Evolutionary conservation across 2,329 filamentous ascomycete species (phyloP), one percentile per base, ranked within the genome.

Genomic region (Alternaria sp.): DNA sequence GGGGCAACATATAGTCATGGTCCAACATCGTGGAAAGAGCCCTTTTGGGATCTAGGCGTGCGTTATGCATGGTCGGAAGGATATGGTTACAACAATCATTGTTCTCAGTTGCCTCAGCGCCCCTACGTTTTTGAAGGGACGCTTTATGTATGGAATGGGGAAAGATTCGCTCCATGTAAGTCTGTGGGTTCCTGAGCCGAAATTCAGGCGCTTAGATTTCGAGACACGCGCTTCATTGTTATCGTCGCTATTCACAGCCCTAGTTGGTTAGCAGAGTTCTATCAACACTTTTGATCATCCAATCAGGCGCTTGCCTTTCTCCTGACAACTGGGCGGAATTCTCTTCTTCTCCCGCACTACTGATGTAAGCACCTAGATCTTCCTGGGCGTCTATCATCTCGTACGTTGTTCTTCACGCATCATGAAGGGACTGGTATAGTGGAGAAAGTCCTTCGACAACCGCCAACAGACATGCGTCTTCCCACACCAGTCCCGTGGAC

Each of bases 21-120:
- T 11, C 28, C n/a, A 14, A 7, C 3, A 23, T 11, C 7, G 8
- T 11, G 13, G 8, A 8, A 3, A 9, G 11, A n/a, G 28, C 10
- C 49, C 8, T 53, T 29, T 41, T 53, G 41, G 49, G 13, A 34
- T 26, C 6, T 23, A 10, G 54, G 41, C 13, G 21, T 41, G 11
- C 49, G 36, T 8, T 48, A 41, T 36, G 21, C n/a, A 13, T 40
- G 7, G 24, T 17, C 21, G 24, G 34, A 51, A 10, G 14, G 39
- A 29, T 13, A n/a, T 3, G 34, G 2, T 14, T 45, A 31, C 29
- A 37, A n/a, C 28, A 31, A 31, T 9, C 9, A 33, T 28, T 26
- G 11, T 39, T 28, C 14, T 26, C 49, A 54, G 21, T 24, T 31
- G 33, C 41, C 29, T 24, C 41, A 23, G 28, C 34, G 33, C 17